Base-by-base conservation (phyloP, 2,329 filamentous ascomycete genomes). In the Phialocephala sp. region DNA sequence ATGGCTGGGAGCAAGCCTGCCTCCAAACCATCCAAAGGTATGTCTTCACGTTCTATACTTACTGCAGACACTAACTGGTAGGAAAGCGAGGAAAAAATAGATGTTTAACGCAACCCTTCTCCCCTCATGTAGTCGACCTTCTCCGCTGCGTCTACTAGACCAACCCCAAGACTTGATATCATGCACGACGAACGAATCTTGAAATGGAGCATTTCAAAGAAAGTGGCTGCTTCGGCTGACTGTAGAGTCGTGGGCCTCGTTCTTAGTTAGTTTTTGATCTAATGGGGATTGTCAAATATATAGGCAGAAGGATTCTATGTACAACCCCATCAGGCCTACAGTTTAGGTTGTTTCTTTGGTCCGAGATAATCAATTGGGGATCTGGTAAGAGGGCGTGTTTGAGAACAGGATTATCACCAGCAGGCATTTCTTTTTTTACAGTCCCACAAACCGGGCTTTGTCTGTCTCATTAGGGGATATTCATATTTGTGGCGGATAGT, bases 1-100 rank as follows among this genome's bases (percentile, higher is more conserved):
- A 70, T 76, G 68, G 71, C 71, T 56, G 74, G 74, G 9, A 72
- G n/a, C n/a, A n/a, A 66, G 52, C 64, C 67, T 41, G 39, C 66
- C 37, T 18, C 50, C 6, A 73, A 72, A 59, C 60, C 72, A 65
- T 65, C 71, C 65, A 75, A 74, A 72, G 68, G 74, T 72, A 66
- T 54, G 66, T 69, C 32, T 24, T 32, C 11, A 35, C 4, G 14
- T 11, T 54, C 22, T 50, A 62, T 60, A 20, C 35, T 63, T 50
- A 59, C 27, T 60, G 62, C 39, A 37, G 39, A 37, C 52, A 24
- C 27, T n/a, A 35, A 47, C 50, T 55, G 43, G 55, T 52, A 43
- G 39, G 35, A 58, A 52, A 58, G 50, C 50, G 59, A 39, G 55
- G 39, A 41, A 50, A 39, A 36, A 54, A 18, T 54, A 54, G 50